Percentiles rank a stretch among this genome's conserved stretches.
Conservation (phyloP, 768 basidiomycete species). For the Kwoniella heveanensis region DNA sequence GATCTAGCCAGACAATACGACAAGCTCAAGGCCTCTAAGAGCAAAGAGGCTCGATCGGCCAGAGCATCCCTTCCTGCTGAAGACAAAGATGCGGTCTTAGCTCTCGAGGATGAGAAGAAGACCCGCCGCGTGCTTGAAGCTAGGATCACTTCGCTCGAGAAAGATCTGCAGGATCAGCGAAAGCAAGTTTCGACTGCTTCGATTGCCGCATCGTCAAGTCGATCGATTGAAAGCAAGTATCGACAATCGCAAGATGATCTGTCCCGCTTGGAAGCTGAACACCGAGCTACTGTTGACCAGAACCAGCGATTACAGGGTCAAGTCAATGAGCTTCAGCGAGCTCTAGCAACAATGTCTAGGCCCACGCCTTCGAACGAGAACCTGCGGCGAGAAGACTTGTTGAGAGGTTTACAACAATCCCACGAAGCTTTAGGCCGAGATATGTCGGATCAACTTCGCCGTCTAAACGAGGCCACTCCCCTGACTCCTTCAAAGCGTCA, state of each 20-base stretch:
- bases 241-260: conserved; percentile 31
- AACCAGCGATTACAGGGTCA: conserved; percentile 33
- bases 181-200: conserved; percentile 35
- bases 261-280: conserved; percentile 25
- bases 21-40: conserved; percentile 44
- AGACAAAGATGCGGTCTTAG: conserved; percentile 67
- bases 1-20: conserved; percentile 76
- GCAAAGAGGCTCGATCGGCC: conserved; percentile 39
- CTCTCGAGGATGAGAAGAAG: conserved; percentile 69
- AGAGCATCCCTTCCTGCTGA: conserved; percentile 56
- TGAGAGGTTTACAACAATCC: conserved; percentile 47
- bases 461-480: conserved; percentile 35
- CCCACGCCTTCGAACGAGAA: conserved; percentile 13
- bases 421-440: conserved; percentile 45
- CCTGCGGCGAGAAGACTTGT: conserved; percentile 36
- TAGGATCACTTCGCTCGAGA: conserved; percentile 51
- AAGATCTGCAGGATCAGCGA: conserved; percentile 58
- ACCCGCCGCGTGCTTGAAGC: conserved; percentile 64
- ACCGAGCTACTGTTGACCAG: conserved; percentile 27
- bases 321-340: conserved; percentile 34
- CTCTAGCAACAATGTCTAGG: conserved; percentile 6
- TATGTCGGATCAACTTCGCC: conserved; percentile 48
- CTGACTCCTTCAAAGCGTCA: conserved; percentile 38
- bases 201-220: conserved; percentile 17
- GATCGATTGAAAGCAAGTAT: conserved; percentile 30